Evolutionary conservation across 257 asterid species (phyloP), one percentile per base, ranked within the genome.

Genomic region (Gardenia jasminoides): DNA sequence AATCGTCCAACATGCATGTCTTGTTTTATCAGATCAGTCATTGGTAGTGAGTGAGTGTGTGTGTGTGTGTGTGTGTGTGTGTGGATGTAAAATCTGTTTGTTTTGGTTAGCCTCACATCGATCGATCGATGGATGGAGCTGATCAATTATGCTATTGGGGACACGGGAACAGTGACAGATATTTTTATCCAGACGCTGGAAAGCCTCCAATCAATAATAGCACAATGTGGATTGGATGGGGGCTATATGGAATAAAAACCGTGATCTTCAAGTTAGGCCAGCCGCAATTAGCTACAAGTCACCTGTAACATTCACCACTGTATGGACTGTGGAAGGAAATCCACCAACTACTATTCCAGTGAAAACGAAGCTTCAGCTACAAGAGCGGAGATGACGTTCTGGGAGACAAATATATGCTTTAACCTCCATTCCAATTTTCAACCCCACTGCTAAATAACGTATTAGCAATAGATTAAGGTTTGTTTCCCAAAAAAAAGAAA

Each of bases 311-410:
- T 15, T 43, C 17, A 26, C 58, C 13, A 6, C 19, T 13, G 28
- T 36, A 56, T 11, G 39, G 67, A 65, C 10, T 20, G 17, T 39
- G 24, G 47, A 61, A 75, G 24, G 47, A 61, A 75, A 11, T 44
- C 71, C 54, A 24, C 31, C 30, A 5, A 5, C 41, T 12, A 33
- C 78, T 73, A 36, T 67, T 44, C 16, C 7, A 36, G 7, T 43
- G 80, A 75, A 75, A 80, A 69, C 39, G 83, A 80, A 43, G 71
- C 54, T 43, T 75, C 80, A 67, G 44, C 72, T 31, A 15, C 59
- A 22, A 36, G 2, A 31, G 31, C 20, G n/a, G 39, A 80, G 17
- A 79, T 68, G 80, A 80, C 80, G 19, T 75, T 10, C 59, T 30
- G 41, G 16, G 30, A 62, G 72, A 80, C 77, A 75, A 75, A 31